These are phyloP conservation scores for Nothophytophthora sp. DNA, from an alignment of 352 stramenopile genomes.

Conservation along the genomic window DNA sequence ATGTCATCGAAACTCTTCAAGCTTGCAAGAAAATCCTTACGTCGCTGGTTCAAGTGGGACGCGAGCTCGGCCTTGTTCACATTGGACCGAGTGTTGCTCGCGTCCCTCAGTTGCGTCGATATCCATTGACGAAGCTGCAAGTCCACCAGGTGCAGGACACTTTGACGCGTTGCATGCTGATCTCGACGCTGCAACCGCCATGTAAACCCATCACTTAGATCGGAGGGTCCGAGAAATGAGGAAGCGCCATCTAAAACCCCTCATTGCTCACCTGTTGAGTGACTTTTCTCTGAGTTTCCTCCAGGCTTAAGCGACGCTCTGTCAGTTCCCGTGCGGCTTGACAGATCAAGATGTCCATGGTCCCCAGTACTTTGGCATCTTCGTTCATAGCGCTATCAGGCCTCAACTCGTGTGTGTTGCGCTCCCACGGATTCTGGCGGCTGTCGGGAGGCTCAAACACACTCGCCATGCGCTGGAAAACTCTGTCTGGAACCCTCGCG, in stretches of 20 bases:
- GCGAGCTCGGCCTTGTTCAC: constrained; percentile 23
- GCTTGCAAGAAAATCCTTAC: constrained; percentile 40
- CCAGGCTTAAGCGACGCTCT: not conserved
- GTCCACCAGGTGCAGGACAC: constrained; percentile 52
- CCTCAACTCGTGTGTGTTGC: constrained; percentile 21
- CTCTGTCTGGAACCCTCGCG: constrained; percentile 36
- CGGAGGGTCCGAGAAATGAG: not conserved
- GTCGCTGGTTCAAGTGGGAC: constrained; percentile 36
- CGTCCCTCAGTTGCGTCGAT: constrained; percentile 32
- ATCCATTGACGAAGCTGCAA: constrained; percentile 62
- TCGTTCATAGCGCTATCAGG: not conserved
- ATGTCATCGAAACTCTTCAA: constrained; percentile 26
- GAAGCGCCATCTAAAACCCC: not conserved
- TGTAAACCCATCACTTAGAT: not conserved
- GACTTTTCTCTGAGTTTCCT: constrained; percentile 1
- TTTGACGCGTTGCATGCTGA: constrained; percentile 27
- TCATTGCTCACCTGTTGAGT: constrained; percentile 16
- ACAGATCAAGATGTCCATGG: constrained; percentile 18
- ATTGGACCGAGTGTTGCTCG: constrained; percentile 1
- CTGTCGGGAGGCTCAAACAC: constrained; percentile 45
- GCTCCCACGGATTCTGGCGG: constrained; percentile 30
- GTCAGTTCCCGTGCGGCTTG: constrained; percentile 14
- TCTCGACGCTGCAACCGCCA: constrained; percentile 29
- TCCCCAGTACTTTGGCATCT: not conserved
- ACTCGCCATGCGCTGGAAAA: constrained; percentile 49